Base-by-base conservation (phyloP, 176 grass and related monocot genomes). In the Zoysia japonica region DNA sequence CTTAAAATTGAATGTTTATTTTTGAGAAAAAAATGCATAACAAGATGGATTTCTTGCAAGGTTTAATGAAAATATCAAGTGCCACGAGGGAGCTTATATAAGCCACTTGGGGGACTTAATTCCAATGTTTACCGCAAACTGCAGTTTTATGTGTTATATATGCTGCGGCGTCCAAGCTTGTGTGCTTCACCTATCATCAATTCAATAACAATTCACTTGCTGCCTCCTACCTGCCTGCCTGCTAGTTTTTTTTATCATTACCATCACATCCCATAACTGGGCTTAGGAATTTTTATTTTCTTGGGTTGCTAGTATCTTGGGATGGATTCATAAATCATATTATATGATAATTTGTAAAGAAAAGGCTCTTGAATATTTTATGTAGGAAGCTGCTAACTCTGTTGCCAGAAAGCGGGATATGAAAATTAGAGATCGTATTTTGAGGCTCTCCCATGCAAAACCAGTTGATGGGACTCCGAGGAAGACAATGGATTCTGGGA, bases 401-500 rank as follows among this genome's bases (percentile, higher is more conserved):
- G 6, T 92, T 82, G 76, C 74, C 37, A 88, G 77, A 73, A 92
- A 82, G 67, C 70, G 37, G 10, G 83, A 88, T 76, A 48, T 91
- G 12, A 88, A 87, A 68, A 85, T 97, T 56, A 87, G 89, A 80
- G 87, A 94, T 16, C 91, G 94, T 15, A 0, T 74, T 83, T 53
- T 97, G 74, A 89, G 96, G 75, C 78, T 99, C 9, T 71, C 75
- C 19, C 90, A 95, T 86, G 90, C 92, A 79, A 95, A 93, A 56
- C 56, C 82, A 15, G 12, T 68, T 38, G 88, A 92, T 9, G 38
- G 46, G 5, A 80, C 49, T 53, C 68, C 85, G 16, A 88, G 87
- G 75, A 88, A 45, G 51, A 69, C 53, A 53, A 39, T 47, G 0
- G 72, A 80, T 51, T 17, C 70, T 44, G 65, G 13, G 37, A 81